Evolutionary conservation across 108 stramenopile species (phyloP), one percentile per base, ranked within the genome.

Genomic region (Mayamaea pseudoterrestris): DNA sequence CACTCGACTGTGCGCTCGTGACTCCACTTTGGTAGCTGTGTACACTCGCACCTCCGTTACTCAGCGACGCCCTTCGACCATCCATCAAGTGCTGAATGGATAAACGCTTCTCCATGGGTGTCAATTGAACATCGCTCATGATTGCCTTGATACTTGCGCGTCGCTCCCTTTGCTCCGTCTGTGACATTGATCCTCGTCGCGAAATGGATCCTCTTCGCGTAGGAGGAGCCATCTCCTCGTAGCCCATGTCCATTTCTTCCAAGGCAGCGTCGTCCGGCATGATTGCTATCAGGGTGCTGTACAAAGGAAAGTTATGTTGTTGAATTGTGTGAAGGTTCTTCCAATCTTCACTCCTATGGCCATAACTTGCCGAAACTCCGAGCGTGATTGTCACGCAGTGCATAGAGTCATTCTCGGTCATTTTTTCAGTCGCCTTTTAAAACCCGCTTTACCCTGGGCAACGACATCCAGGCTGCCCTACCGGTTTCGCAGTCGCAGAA

Each of bases 81-180:
- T 84, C 83, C 83, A 84, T 84, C 35, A 84, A 53, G 16, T 35
- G 58, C 51, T 80, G 78, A 47, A 84, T 80, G 5, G 68, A 61
- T 40, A 58, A 53, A 3, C 76, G 66, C 30, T 79, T 73, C 48
- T 84, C 83, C 14, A 57, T 34, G 7, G 58, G 55, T 14, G 61
- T 61, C 17, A 84, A 35, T 31, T 37, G 48, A 14, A 61, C 47
- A 58, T 84, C 78, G 35, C 35, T 52, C 68, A 80, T 61, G 37
- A 84, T 84, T 20, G 73, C 73, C 46, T 76, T 68, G 55, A 84
- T 84, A 31, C 62, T 63, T 23, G 63, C 44, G 8, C 83, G 76
- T 23, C 83, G 70, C 23, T 75, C 63, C 40, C 63, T 55, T 44
- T 77, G 69, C 13, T 60, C 61, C 22, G 29, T 45, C 13, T 45